These are phyloP conservation scores for Ambrosiella xylebori DNA, from an alignment of 2,329 filamentous ascomycete genomes.

Conservation along the genomic window DNA sequence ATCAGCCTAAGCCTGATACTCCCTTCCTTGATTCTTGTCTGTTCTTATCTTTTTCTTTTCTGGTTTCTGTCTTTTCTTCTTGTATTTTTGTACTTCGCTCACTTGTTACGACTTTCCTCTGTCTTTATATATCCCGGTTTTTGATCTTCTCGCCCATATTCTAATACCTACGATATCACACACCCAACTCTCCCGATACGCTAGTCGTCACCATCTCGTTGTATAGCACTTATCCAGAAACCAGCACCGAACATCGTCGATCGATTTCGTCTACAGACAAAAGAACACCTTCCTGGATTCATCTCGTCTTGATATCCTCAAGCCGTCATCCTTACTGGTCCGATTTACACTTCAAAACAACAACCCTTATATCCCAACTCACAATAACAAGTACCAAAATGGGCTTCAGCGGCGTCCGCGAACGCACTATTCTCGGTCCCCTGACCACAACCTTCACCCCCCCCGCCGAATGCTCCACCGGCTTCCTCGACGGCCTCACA, in stretches of 20 bases:
- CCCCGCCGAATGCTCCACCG: constrained; percentile 11
- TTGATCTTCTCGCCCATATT: neutral
- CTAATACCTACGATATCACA: neutral
- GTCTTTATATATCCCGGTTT: neutral
- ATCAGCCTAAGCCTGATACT: neutral
- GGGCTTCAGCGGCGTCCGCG: constrained; percentile 9
- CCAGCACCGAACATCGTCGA: neutral
- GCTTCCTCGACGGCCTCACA: constrained; percentile 7
- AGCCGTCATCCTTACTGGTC: neutral
- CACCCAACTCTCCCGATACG: neutral
- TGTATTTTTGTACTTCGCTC: neutral
- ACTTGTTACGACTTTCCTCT: neutral
- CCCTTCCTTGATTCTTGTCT: neutral
- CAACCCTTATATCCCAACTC: neutral
- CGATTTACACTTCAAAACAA: neutral
- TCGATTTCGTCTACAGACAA: neutral
- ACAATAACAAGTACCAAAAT: constrained; percentile 1
- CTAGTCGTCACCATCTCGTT: neutral
- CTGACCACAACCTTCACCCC: constrained; percentile 15
- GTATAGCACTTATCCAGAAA: neutral
- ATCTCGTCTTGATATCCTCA: neutral
- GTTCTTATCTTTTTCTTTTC: neutral
- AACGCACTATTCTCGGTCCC: constrained; percentile 13
- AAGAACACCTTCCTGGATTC: neutral
- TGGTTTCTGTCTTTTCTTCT: neutral